A percentile compares a stretch with the other conserved stretches of the same genome.
phyloP scores from a whole-genome alignment of 179 eudicot genomes.

The Monotropa hypopitys region DNA sequence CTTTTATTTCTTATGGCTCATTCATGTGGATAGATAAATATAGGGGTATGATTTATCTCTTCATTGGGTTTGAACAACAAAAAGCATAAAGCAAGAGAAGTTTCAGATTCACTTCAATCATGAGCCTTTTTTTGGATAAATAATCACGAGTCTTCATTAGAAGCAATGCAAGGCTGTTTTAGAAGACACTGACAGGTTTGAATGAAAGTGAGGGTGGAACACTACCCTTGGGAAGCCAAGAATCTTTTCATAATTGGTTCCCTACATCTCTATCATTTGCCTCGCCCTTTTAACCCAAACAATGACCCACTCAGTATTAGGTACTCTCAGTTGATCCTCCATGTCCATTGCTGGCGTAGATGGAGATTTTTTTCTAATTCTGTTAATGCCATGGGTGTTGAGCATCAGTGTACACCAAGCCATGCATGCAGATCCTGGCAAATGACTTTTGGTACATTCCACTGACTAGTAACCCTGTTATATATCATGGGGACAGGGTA shows the following conservation, averaged over 20 bases:
- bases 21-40: conserved; percentile 30
- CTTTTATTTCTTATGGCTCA: conserved; percentile 20
- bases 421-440: neutral
- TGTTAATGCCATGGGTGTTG: neutral
- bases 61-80: conserved; percentile 31
- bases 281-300: conserved; percentile 31
- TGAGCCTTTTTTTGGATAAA: no score
- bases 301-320: conserved; percentile 8
- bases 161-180: conserved; percentile 74
- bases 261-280: conserved; percentile 45
- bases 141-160: conserved; percentile 45
- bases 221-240: conserved; percentile 69
- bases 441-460: neutral
- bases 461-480: neutral
- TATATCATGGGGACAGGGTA: no score
- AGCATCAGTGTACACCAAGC: neutral
- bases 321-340: conserved; percentile 6
- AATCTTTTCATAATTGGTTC: conserved; percentile 45
- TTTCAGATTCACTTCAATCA: conserved; percentile 66
- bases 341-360: conserved; percentile 4
- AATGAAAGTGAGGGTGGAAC: conserved; percentile 45
- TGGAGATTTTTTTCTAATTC: neutral
- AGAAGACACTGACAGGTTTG: conserved; percentile 66
- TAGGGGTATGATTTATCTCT: conserved; percentile 28
- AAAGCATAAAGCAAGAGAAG: conserved; percentile 53